Evolutionary conservation across 305 asterid genomes (phyloP).

Genomic region (Caryopteris hybrid): DNA sequence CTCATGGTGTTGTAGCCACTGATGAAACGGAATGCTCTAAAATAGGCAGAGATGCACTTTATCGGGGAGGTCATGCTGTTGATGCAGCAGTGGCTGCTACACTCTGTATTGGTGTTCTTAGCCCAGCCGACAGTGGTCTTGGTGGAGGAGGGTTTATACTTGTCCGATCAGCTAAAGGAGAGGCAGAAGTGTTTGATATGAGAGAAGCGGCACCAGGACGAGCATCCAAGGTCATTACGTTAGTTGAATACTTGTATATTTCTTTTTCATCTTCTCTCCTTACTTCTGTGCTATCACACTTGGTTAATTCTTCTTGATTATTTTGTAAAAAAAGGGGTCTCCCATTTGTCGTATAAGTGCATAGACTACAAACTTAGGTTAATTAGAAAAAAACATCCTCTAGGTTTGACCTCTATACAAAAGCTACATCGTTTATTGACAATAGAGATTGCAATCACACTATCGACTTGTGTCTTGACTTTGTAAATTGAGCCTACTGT

Average conservation of each 20-base stretch:
- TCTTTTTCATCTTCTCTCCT: background rate
- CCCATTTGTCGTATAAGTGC: background rate
- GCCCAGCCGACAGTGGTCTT: constrained; percentile 16
- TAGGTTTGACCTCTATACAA: too few relatives aligned
- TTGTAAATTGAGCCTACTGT: background rate
- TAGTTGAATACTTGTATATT: too few relatives aligned
- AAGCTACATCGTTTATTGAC: too few relatives aligned
- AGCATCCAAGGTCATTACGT: constrained; percentile 30
- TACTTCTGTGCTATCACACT: background rate
- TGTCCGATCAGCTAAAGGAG: constrained; percentile 26
- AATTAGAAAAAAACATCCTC: background rate
- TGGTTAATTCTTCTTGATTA: background rate
- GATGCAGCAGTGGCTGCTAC: constrained; percentile 51
- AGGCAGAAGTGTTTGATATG: constrained; percentile 36
- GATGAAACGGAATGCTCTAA: constrained; percentile 16
- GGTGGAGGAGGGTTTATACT: constrained; percentile 51
- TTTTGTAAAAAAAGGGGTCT: background rate
- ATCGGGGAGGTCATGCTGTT: constrained; percentile 44
- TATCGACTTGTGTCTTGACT: too few relatives aligned
- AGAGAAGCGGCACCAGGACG: constrained; percentile 42
- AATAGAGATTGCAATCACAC: too few relatives aligned
- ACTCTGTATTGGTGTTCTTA: constrained; percentile 42
- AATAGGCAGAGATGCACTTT: constrained; percentile 33
- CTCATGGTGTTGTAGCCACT: constrained; percentile 3
- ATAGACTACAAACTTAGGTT: background rate